Conservation (phyloP, 805 yeast species). For the Suhomyces xylopsoci region DNA sequence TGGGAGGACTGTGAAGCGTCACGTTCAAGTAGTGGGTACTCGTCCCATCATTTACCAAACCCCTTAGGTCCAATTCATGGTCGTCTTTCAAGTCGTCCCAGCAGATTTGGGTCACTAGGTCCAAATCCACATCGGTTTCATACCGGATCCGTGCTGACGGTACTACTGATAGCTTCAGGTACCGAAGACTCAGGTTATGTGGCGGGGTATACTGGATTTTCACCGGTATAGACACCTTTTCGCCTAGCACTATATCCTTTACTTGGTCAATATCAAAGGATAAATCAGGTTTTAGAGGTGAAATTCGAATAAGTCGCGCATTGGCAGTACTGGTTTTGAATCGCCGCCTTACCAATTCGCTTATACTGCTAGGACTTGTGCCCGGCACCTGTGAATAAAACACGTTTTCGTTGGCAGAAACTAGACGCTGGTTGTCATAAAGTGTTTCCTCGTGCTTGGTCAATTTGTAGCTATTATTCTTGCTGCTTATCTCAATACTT, state of each 20-base stretch:
- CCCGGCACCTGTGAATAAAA: neutral
- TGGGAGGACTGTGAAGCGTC: conserved; percentile 21
- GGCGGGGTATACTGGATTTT: conserved; percentile 15
- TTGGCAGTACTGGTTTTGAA: conserved; percentile 1
- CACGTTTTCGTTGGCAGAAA: neutral
- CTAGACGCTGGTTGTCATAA: neutral
- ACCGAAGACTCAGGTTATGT: conserved; percentile 12
- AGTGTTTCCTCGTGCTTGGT: neutral
- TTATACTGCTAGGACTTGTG: neutral
- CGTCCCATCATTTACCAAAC: conserved; percentile 8
- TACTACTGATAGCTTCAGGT: conserved; percentile 19
- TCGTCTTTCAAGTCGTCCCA: conserved; percentile 42
- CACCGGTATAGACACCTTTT: conserved; percentile 22
- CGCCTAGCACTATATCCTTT: conserved; percentile 26
- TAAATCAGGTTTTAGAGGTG: conserved; percentile 23
- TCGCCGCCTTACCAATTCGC: neutral
- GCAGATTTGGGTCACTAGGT: conserved; percentile 19
- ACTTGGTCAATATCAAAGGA: conserved; percentile 3
- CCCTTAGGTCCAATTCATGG: conserved; percentile 27
- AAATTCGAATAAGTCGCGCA: neutral
- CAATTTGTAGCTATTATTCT: neutral
- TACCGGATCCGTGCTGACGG: conserved; percentile 17
- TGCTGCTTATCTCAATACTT: conserved; percentile 7
- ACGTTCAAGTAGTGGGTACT: conserved; percentile 17
- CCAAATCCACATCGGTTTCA: conserved; percentile 12